Base-by-base conservation (phyloP, 2,329 filamentous ascomycete genomes). In the Ophiostoma quercus region DNA sequence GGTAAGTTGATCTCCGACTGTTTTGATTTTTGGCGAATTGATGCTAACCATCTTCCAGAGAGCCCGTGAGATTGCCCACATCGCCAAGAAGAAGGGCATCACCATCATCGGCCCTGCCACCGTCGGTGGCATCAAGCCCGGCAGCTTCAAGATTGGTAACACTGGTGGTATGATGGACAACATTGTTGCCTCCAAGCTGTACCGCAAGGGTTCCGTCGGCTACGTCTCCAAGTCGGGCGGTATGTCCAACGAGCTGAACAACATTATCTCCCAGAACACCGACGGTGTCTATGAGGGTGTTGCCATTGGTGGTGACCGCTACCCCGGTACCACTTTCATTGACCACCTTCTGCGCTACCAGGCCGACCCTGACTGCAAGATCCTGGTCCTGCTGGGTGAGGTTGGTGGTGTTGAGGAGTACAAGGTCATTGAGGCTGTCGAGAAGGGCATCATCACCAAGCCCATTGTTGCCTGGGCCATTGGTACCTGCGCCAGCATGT, bases 81-180 rank as follows among this genome's bases (percentile, higher is more conserved):
- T 96, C 76, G 95, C 95, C 75, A 87, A 95, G 85, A 94, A 97
- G 88, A 99, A 98, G 90, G 94, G 94, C 74, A 91, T 99, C 80
- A 97, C 94, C 82, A 99, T 99, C 81, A 97, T 99, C 79, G 95
- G 95, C 74, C 95, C 95, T 74, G 95, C 95, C 77, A 99, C 95
- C 70, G 95, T 99, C 73, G 95, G 95, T 88, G 95, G 95, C 78
- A 98, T 99, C 85, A 99, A 98, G 89, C 95, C 95, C 73, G 95
- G 95, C 81, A 92, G 92, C 81, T 99, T 94, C 91, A 99, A 98
- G 89, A 99, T 99, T 75, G 95, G 95, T 81, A 99, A 99, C 88
- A 99, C 95, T 77, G 95, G 95, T 88, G 95, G 95, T 83, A 99
- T 99, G 95, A 99, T 99, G 95, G 95, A 99, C 88, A 99, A 99